Conservation (phyloP, 108 stramenopile genomes). For the Schizochytrium sp. region DNA sequence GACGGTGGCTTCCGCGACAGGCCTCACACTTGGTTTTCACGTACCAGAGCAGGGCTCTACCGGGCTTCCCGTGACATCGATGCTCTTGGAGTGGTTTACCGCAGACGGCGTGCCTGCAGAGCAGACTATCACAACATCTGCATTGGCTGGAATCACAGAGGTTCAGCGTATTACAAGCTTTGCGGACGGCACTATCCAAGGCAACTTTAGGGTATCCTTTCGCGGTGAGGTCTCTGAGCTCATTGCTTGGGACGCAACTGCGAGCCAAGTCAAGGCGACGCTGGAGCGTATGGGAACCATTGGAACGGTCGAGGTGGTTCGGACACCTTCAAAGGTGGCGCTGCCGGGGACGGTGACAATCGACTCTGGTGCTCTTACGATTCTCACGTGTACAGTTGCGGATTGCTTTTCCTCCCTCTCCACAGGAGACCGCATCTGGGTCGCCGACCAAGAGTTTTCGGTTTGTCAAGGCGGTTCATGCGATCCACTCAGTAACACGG, state of each 20-base stretch:
- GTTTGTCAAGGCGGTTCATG: conserved; percentile 10
- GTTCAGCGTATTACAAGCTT: conserved; percentile 50
- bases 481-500: conserved; percentile 30
- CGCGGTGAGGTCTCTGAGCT: conserved; percentile 58
- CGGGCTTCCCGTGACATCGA: not conserved
- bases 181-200: conserved; percentile 56
- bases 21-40: conserved; percentile 45
- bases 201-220: conserved; percentile 61
- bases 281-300: conserved; percentile 56
- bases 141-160: conserved; percentile 53
- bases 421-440: conserved; percentile 28
- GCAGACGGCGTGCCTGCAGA: conserved; percentile 45
- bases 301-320: conserved; percentile 61
- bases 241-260: conserved; percentile 58
- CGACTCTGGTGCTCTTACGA: not conserved
- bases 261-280: conserved; percentile 55
- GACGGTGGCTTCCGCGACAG: conserved; percentile 38
- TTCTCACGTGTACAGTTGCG: not conserved
- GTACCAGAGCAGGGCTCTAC: conserved; percentile 18
- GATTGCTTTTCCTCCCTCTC: not conserved
- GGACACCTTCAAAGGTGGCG: conserved; percentile 50
- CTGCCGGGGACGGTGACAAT: conserved; percentile 30
- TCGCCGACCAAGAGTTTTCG: conserved; percentile 41
- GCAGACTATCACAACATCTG: conserved; percentile 64
- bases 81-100: conserved; percentile 44